Evolutionary conservation across 2,329 filamentous ascomycete genomes (phyloP), one percentile per base, ranked within the genome.

Genomic region (Cladophialophora immunda): DNA sequence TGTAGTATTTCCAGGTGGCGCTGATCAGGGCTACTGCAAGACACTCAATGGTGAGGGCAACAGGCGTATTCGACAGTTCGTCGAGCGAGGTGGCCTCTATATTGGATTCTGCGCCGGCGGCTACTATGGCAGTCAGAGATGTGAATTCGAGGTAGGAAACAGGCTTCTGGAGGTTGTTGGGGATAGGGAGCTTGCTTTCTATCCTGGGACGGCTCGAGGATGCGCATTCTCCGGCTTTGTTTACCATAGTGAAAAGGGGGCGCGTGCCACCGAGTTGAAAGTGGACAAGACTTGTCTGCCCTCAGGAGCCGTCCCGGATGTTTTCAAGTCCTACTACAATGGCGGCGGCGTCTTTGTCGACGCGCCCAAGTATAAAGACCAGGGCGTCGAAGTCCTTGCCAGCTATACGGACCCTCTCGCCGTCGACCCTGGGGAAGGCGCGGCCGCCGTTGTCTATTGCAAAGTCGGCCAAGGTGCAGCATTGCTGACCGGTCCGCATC

Each of bases 331-430:
- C 15, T 99, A 99, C 76, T 97, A 94, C 78, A 99, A 99, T 73
- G 95, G 95, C 0, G 95, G 95, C 0, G 94, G 95, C 3, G 89
- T 97, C 1, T 99, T 98, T 80, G 92, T 97, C 0, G 90, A 95
- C 79, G 90, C 91, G 1, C 84, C 85, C 2, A 86, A 85, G 53
- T 83, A 87, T 64, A 81, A 83, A 63, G 84, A 86, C 32, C 81
- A 84, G 69, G 91, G 90, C 1, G 87, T 97, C 0, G 88, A 97
- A 78, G 85, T 97, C 6, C 81, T 99, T 27, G 95, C 94, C 0
- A 91, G 85, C 66, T 99, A 95, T 76, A 85, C 85, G 0, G 90
- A 93, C 38, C 82, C 90, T 15, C 78, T 97, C 13, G 87, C 90
- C 72, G 91, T 97, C 2, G 90, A 96, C 62, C 85, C 90, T 0